These are phyloP conservation scores for Candida quercuum DNA, from an alignment of 805 yeast genomes.

Conservation along the genomic window DNA sequence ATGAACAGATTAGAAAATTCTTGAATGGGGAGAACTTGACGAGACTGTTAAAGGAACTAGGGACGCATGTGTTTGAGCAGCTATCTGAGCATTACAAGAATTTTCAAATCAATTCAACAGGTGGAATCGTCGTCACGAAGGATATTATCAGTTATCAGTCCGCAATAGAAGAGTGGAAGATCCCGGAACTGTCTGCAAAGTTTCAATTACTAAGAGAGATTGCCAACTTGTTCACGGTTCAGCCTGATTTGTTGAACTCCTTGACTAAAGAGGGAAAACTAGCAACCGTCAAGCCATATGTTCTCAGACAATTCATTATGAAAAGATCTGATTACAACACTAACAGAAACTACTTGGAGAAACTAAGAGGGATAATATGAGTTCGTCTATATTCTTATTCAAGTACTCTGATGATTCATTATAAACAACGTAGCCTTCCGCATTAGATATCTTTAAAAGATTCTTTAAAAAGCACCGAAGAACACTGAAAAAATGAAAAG, in stretches of 20 bases:
- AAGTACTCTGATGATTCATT: not conserved
- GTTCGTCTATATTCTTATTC: not conserved
- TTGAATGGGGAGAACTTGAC: constrained; percentile 43
- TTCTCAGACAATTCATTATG: constrained; percentile 60
- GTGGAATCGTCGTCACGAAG: constrained; percentile 77
- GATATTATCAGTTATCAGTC: constrained; percentile 77
- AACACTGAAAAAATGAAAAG: constrained; percentile 14
- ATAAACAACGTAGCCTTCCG: too few species aligned
- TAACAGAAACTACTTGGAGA: constrained; percentile 25
- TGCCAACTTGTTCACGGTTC: constrained; percentile 80
- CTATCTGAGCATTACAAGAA: constrained; percentile 70
- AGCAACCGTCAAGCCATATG: constrained; percentile 54
- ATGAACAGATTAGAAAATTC: constrained; percentile 33
- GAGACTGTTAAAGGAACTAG: constrained; percentile 49
- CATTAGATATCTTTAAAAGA: too few species aligned
- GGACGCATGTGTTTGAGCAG: constrained; percentile 49
- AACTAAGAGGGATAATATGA: constrained; percentile 19
- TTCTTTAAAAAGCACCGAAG: constrained; percentile 15
- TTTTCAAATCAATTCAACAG: constrained; percentile 71
- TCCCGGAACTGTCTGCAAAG: constrained; percentile 53
- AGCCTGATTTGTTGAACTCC: constrained; percentile 71
- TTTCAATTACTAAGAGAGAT: constrained; percentile 74
- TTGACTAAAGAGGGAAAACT: constrained; percentile 78
- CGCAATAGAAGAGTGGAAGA: constrained; percentile 60
- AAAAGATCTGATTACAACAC: constrained; percentile 68